A percentile compares a stretch with the other conserved stretches of the same genome.
Evolutionary conservation across 495 filamentous ascomycete species (phyloP).

Genomic region (Jackrogersella multiformis): DNA sequence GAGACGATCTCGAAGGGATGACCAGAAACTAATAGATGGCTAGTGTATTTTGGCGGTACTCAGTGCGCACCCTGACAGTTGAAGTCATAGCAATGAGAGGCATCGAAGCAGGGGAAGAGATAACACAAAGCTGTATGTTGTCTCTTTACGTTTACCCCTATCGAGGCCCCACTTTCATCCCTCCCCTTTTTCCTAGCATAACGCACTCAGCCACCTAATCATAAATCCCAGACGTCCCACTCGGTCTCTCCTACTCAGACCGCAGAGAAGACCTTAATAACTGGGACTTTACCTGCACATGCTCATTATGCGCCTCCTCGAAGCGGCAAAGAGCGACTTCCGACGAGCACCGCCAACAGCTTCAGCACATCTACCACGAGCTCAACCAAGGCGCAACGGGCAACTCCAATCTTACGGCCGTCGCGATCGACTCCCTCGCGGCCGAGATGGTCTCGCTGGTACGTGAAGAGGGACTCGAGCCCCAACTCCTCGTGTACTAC

Average conservation of each 20-base stretch:
- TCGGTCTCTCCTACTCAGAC: conserved; percentile 38
- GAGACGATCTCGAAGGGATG: neutral
- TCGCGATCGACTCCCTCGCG: conserved; percentile 28
- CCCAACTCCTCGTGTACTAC: conserved; percentile 49
- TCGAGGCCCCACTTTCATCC: neutral
- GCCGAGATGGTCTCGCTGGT: conserved; percentile 44
- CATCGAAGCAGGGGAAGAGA: conserved; percentile 47
- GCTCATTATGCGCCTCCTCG: conserved; percentile 43
- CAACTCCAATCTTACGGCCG: conserved; percentile 8
- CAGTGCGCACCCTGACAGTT: conserved; percentile 38
- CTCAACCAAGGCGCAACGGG: conserved; percentile 32
- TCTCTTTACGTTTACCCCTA: no score
- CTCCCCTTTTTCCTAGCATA: neutral
- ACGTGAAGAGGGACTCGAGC: conserved; percentile 42
- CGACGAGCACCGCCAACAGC: conserved; percentile 39
- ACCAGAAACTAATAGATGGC: conserved; percentile 6
- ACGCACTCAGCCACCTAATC: neutral
- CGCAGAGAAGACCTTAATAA: conserved; percentile 42
- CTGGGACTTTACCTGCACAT: conserved; percentile 50
- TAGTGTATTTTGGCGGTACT: conserved; percentile 51
- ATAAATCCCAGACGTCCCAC: conserved; percentile 44
- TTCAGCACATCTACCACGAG: conserved; percentile 43
- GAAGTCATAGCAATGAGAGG: conserved; percentile 49
- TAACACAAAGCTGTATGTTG: conserved; percentile 49
- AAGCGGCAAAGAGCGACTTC: conserved; percentile 26